Percentiles rank a stretch among this genome's conserved stretches.
Conservation (phyloP, 768 basidiomycete species). For the Lyophyllum atratum region DNA sequence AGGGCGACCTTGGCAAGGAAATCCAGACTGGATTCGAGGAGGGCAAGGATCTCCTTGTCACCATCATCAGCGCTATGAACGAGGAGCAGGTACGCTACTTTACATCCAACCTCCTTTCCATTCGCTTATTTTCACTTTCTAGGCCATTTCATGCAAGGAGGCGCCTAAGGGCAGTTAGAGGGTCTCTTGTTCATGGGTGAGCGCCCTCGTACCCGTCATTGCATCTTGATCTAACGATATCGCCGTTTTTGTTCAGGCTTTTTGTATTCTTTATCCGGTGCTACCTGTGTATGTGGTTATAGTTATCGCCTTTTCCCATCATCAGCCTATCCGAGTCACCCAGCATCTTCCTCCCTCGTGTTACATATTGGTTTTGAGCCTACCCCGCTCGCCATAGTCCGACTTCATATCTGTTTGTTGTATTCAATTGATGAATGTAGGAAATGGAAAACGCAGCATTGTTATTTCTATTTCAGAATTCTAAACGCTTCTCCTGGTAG, state of each 20-base stretch:
- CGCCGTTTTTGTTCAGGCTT: slow-evolving; percentile 7
- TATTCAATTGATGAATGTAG: slow-evolving; percentile 25
- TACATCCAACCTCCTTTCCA: not conserved
- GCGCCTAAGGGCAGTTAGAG: slow-evolving; percentile 62
- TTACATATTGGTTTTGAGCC: slow-evolving; percentile 14
- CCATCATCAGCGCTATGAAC: slow-evolving; percentile 86
- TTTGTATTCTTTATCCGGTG: slow-evolving; percentile 9
- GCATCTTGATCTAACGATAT: not conserved
- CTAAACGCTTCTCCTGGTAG: no score
- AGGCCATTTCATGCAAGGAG: slow-evolving; percentile 89
- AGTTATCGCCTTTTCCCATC: slow-evolving; percentile 21
- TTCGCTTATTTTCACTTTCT: slow-evolving; percentile 10
- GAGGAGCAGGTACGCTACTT: slow-evolving; percentile 72
- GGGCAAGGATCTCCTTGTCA: slow-evolving; percentile 87
- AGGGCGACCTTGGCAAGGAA: slow-evolving; percentile 73
- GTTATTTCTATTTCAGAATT: not conserved
- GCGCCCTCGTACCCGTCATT: not conserved
- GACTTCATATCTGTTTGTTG: slow-evolving; percentile 22
- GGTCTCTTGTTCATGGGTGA: slow-evolving; percentile 8
- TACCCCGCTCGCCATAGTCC: slow-evolving; percentile 14
- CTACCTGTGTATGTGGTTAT: slow-evolving; percentile 20
- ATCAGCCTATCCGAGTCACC: slow-evolving; percentile 24
- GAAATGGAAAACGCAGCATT: slow-evolving; percentile 21
- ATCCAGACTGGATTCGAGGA: slow-evolving; percentile 75
- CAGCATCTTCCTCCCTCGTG: slow-evolving; percentile 10